Conservation (phyloP, 2,329 filamentous ascomycete species). For the Eurotiales sp. region DNA sequence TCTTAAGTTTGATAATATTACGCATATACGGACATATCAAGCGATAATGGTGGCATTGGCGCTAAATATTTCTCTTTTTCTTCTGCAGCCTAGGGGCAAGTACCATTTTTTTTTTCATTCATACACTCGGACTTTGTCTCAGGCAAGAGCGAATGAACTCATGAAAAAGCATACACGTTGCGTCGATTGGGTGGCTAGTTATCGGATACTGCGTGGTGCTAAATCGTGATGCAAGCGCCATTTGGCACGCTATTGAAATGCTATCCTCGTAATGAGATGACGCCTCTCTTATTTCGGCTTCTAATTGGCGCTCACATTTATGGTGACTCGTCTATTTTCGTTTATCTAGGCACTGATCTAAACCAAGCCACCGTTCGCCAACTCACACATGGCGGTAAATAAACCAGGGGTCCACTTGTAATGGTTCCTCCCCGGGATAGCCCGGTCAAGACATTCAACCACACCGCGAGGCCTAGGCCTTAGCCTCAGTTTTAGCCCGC, state of each 20-base stretch:
- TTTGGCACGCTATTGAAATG: not conserved
- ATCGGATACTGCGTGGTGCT: not conserved
- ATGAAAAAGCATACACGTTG: not conserved
- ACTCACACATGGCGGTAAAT: not conserved
- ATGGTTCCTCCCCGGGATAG: too few relatives aligned
- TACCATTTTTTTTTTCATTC: not conserved
- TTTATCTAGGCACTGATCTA: not conserved
- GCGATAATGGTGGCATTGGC: too few relatives aligned
- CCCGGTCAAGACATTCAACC: too few relatives aligned
- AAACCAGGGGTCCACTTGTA: too few relatives aligned
- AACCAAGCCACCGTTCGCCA: constrained; percentile 6
- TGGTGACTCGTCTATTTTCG: not conserved
- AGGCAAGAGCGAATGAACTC: not conserved
- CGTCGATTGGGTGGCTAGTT: not conserved
- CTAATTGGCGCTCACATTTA: not conserved
- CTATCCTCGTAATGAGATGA: not conserved
- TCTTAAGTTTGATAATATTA: not conserved
- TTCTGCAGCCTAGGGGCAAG: too few relatives aligned
- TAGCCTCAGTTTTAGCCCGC: too few relatives aligned
- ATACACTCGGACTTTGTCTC: not conserved
- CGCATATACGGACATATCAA: too few relatives aligned
- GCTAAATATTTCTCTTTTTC: not conserved
- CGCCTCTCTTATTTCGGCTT: not conserved
- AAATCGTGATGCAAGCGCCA: not conserved
- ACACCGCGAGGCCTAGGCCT: too few relatives aligned